Evolutionary conservation across 73 alveolate species (phyloP), one percentile per base, ranked within the genome.

Genomic region (Effrenium voratum): DNA sequence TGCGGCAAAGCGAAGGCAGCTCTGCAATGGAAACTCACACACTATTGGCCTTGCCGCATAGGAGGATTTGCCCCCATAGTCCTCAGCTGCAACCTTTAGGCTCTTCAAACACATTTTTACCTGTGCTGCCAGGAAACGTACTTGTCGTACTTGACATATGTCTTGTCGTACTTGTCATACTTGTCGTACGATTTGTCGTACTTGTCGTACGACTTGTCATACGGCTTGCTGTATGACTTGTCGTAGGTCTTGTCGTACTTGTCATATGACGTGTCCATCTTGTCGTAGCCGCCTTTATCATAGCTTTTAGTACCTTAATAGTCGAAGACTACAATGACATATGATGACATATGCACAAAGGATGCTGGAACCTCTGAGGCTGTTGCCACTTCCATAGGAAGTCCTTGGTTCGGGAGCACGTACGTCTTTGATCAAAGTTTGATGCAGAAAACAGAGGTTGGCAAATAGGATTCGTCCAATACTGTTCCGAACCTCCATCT

Each of bases 141-240:
- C 46, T 72, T 72, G 5, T 47, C 82, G 49, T 72, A 72, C 47
- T 72, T 72, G 49, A 36, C 82, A 72, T 72, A 44, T 44, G n/a
- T 36, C 47, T 72, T 72, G 47, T 72, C 82, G 32, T 72, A 72
- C 49, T 72, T 72, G 49, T 47, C 82, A n/a, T 47, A 44, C 38
- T 36, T 26, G 15, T 32, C 94, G 46, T 86, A 86, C n/a, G 80
- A 49, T 41, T 84, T 84, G 41, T 70, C 93, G 41, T 66, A 87
- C 52, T 87, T 87, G 68, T 87, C 95, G 49, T 87, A 41, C 32
- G 95, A 87, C 95, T 90, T 90, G 88, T 90, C 97, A 44, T 90
- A 49, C 40, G 73, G 68, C 97, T 90, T 90, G 86, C 32, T 60
- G 55, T 85, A 85, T 16, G 80, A 41, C 75, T 38, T 84, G 44